Evolutionary conservation across 768 basidiomycete species (phyloP), one percentile per base, ranked within the genome.

Genomic region (Leccinum subgranulosum): DNA sequence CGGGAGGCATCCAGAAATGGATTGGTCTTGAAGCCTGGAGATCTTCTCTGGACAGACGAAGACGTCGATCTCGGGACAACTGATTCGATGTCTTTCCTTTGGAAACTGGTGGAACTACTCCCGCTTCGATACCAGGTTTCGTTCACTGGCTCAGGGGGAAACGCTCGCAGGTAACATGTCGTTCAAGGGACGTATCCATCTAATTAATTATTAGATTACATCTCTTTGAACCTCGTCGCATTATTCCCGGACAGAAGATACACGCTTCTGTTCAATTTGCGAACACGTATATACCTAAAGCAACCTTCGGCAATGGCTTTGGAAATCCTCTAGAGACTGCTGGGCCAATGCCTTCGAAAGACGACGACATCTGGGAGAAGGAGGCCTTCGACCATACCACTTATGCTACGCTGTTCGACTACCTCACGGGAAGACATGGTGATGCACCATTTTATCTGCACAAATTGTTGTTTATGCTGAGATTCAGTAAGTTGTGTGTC

Each of bases 1-100:
- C 62, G 57, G 15, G 70, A 73, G 53, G 72, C 72, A 4, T 27
- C 52, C 11, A 48, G 36, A 1, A 59, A 55, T 17, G 72, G 72
- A 14, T 63, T 73, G 6, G 49, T 51, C 10, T 57, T 73, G 41
- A 64, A 61, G 34, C 61, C 63, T 12, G 57, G 51, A 23, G 54
- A 63, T 19, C 29, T 60, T 34, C 53, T 64, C 43, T 64, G 63
- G 63, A 63, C 56, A 4, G 61, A 62, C 23, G 61, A 58, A 25
- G 63, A 64, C 41, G 28, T 64, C 6, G 61, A 64, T 34, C 48
- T 56, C 17, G 63, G 63, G 19, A 64, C 56, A 11, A 63, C 49
- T 47, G 52, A 60, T 23, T 63, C 63, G 11, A 63, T 63, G 61
- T 52, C 61, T 27, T 47, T 50, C 15, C 23, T 54, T 36, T 65